These are phyloP conservation scores for Hura crepitans DNA, from an alignment of 441 rosid genomes.

Conservation along the genomic window DNA sequence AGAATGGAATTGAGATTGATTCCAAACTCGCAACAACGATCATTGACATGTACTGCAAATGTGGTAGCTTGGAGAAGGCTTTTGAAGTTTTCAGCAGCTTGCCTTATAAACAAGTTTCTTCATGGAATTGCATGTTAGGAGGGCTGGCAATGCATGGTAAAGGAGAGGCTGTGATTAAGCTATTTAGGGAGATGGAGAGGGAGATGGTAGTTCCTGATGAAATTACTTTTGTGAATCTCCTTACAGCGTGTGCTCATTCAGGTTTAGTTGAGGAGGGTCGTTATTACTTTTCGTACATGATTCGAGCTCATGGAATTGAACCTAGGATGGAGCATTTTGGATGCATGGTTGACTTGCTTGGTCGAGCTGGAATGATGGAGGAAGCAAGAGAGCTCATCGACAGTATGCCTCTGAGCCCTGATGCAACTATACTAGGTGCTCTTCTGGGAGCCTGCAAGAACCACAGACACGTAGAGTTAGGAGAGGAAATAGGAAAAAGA, in stretches of 20 bases:
- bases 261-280: constrained; percentile 34
- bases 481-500: constrained; percentile 28
- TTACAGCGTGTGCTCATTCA: constrained; percentile 38
- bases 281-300: constrained; percentile 29
- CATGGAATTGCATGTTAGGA: constrained; percentile 40
- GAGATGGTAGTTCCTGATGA: constrained; percentile 29
- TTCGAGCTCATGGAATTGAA: constrained; percentile 22
- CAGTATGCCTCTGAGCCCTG: constrained; percentile 28
- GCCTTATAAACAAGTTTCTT: constrained; percentile 23
- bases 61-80: constrained; percentile 34
- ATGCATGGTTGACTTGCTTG: constrained; percentile 39
- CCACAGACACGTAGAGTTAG: constrained; percentile 30
- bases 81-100: constrained; percentile 20
- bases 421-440: constrained; percentile 35
- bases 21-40: constrained; percentile 34
- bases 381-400: constrained; percentile 32
- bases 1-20: constrained; percentile 31
- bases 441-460: constrained; percentile 36
- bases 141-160: constrained; percentile 36
- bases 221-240: constrained; percentile 33
- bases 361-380: constrained; percentile 36
- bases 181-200: constrained; percentile 33
- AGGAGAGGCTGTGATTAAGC: constrained; percentile 28
- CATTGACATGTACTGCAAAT: constrained; percentile 42
- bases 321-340: constrained; percentile 37